Percentiles rank a stretch among this genome's conserved stretches.
These are phyloP conservation scores for Citrullus mucosospermus DNA, from an alignment of 306 rosid genomes.

Conservation along the genomic window DNA sequence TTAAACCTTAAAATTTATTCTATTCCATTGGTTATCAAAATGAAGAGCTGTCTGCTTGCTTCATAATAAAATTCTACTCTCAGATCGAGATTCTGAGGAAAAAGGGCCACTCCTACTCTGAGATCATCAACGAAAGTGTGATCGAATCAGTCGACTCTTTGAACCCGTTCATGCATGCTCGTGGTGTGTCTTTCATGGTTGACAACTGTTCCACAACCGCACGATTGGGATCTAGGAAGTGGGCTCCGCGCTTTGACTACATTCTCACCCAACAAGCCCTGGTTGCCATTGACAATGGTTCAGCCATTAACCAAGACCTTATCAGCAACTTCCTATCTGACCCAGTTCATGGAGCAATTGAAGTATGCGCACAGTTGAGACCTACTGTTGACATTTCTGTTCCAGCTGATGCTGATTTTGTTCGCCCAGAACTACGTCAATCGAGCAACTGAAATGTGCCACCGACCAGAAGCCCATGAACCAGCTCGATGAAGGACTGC, in stretches of 20 bases:
- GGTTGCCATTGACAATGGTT: conserved; percentile 69
- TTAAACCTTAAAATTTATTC: neutral
- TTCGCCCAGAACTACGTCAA: conserved; percentile 89
- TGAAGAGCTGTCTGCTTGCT: neutral
- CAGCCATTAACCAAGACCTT: conserved; percentile 60
- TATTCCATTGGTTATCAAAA: neutral
- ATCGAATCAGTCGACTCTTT: conserved; percentile 88
- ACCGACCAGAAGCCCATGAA: neutral
- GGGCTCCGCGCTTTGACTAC: conserved; percentile 97
- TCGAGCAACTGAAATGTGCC: conserved; percentile 24
- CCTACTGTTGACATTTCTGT: conserved; percentile 91
- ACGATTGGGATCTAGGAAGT: conserved; percentile 94
- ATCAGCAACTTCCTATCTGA: conserved; percentile 91
- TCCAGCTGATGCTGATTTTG: conserved; percentile 81
- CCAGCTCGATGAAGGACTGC: neutral
- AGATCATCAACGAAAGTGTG: conserved; percentile 93
- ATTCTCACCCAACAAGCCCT: conserved; percentile 82
- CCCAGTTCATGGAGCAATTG: conserved; percentile 87
- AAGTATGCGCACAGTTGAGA: conserved; percentile 81
- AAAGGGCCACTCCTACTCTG: conserved; percentile 94
- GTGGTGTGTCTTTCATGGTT: conserved; percentile 99
- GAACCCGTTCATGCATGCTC: conserved; percentile 99
- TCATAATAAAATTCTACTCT: neutral
- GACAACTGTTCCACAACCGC: conserved; percentile 98
- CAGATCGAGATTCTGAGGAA: conserved; percentile 95